Conservation (phyloP, 495 filamentous ascomycete genomes). For the Bathelium albidoporum region DNA sequence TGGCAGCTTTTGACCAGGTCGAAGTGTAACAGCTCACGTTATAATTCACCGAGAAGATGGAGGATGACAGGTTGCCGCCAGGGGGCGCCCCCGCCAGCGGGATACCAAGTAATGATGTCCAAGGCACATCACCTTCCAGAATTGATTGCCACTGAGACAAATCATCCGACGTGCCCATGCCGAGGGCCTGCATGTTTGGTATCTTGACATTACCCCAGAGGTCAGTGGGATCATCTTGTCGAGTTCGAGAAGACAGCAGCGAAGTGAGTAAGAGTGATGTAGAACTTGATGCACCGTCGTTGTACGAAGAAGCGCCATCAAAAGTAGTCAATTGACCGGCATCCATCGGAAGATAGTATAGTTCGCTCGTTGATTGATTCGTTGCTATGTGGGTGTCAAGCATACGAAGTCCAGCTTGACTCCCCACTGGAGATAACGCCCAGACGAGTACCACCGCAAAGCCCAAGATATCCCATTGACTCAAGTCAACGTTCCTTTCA, state of each 20-base stretch:
- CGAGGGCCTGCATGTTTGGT: not conserved
- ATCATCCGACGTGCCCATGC: not conserved
- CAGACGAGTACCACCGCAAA: conserved; percentile 9
- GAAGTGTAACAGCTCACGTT: not conserved
- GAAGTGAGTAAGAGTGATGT: conserved; percentile 11
- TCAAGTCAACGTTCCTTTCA: conserved; percentile 9
- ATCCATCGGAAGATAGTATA: not conserved
- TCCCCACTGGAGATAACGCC: conserved; percentile 14
- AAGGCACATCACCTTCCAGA: not conserved
- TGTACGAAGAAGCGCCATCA: not conserved
- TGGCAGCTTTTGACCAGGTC: not conserved
- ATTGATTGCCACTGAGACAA: not conserved
- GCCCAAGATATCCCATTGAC: conserved; percentile 10
- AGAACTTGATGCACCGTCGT: not conserved
- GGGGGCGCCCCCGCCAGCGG: not conserved
- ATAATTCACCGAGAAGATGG: not conserved
- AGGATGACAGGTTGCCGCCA: not conserved
- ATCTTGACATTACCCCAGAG: conserved; percentile 19
- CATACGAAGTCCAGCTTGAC: conserved; percentile 16
- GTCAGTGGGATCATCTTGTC: conserved; percentile 13
- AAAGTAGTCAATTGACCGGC: not conserved
- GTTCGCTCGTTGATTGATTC: not conserved
- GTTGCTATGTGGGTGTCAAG: not conserved
- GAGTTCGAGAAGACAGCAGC: conserved; percentile 10
- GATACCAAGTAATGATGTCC: not conserved